Base-by-base conservation (phyloP, 2,329 filamentous ascomycete species). In the Verticillium longisporum region DNA sequence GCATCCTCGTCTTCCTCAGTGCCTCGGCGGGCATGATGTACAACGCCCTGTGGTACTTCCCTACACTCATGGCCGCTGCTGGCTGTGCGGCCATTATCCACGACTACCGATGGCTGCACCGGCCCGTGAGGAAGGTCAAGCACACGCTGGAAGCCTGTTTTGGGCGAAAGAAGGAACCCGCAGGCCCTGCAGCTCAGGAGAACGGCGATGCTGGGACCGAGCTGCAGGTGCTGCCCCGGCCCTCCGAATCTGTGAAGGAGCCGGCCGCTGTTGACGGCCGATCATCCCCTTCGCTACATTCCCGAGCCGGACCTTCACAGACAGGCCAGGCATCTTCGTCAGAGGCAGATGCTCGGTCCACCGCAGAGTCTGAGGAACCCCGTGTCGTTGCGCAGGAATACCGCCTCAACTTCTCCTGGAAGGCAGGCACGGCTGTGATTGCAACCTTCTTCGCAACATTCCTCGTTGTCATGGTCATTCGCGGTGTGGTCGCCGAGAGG, bases 1-100 rank as follows among this genome's bases (percentile, higher is more conserved):
- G 88, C 1, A 74, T 87, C 0, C 66, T 91, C 1, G 84, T 92
- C 0, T 87, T 90, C 13, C 67, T 87, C 6, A 82, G 83, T 3
- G 89, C 78, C 0, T 78, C 81, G 9, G 88, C 87, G 0, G 89
- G 88, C 0, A 73, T 92, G 65, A 77, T 89, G 57, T 91, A 91
- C 66, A 90, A 86, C 57, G 83, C 88, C 0, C 73, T 92, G 0
- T 92, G 89, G 89, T 92, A 89, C 65, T 92, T 91, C 55, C 89
- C 89, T 0, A 67, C 84, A 0, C 69, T 92, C 4, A 87, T 91
- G 72, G 66, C 82, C 0, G 64, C 77, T 1, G 83, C 80, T 0
- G 88, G 88, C 0, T 11, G 79, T 1, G 71, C 73, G 0, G 83
- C 84, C 0, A 70, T 85, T 0, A 59, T 83, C 0, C 86, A 83